Conservation (phyloP, 345 rosid species). For the Brassica nigra region DNA sequence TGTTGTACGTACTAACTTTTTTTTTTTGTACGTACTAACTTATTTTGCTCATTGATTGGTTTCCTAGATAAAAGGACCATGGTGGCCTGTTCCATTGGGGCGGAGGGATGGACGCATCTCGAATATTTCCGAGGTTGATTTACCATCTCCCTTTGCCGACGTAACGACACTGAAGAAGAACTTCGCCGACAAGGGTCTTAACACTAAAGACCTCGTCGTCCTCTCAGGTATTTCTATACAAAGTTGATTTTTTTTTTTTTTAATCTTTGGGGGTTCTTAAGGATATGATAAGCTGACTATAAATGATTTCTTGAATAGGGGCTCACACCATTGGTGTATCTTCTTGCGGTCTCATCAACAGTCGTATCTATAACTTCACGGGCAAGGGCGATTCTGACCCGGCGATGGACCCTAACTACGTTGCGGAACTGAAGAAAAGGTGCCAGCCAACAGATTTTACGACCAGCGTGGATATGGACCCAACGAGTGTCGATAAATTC, state of each 20-base stretch:
- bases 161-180: conserved; percentile 39
- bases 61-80: conserved; percentile 48
- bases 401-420: conserved; percentile 4
- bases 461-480: not conserved
- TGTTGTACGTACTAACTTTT: not conserved
- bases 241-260: not conserved
- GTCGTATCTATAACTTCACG: conserved; percentile 3
- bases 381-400: conserved; percentile 2
- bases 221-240: not conserved
- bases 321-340: conserved; percentile 16
- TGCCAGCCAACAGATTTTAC: not conserved
- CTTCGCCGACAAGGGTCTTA: conserved; percentile 52
- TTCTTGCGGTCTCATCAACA: not conserved
- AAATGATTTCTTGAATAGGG: not conserved
- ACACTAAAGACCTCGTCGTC: conserved; percentile 53
- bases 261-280: not conserved
- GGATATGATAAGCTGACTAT: not conserved
- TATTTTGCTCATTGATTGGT: not conserved
- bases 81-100: conserved; percentile 62
- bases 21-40: not conserved
- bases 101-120: conserved; percentile 66
- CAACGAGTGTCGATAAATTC: not conserved
- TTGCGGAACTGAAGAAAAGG: not conserved
- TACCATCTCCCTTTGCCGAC: conserved; percentile 50
- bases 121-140: conserved; percentile 30